These are phyloP conservation scores for Acacia acuminata DNA, from an alignment of 306 rosid species.

Conservation along the genomic window DNA sequence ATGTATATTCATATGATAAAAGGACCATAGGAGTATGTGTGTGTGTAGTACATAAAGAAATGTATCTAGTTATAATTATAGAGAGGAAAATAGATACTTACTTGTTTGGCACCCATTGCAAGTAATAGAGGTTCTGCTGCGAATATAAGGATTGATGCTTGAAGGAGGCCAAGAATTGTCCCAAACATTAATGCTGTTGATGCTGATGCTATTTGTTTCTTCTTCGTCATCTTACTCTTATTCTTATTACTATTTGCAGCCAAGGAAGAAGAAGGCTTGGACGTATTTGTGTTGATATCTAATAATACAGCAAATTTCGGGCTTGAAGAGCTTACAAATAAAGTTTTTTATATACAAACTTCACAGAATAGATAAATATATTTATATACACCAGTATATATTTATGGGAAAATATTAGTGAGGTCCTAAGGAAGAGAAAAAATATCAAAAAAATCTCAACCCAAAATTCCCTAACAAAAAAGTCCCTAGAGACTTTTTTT, in stretches of 20 bases:
- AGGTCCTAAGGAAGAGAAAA: too few relatives aligned
- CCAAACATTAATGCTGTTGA: constrained; percentile 95
- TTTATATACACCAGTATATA: neutral
- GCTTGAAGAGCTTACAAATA: neutral
- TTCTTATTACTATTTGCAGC: constrained; percentile 27
- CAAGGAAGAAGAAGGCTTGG: constrained; percentile 27
- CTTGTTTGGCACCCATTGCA: constrained; percentile 84
- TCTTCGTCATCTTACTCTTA: constrained; percentile 44
- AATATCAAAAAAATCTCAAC: too few relatives aligned
- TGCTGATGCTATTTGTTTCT: constrained; percentile 78
- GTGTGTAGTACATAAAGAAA: too few relatives aligned
- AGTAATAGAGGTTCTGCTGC: constrained; percentile 72
- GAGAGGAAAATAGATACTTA: constrained; percentile 32
- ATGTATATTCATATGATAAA: too few relatives aligned
- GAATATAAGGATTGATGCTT: constrained; percentile 68
- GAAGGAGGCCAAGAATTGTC: constrained; percentile 72
- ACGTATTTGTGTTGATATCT: constrained; percentile 32
- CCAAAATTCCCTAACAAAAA: too few relatives aligned
- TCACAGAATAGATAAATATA: neutral
- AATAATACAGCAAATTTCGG: neutral
- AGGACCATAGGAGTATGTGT: too few relatives aligned
- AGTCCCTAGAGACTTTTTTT: too few relatives aligned
- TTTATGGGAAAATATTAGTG: neutral
- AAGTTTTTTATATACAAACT: neutral
- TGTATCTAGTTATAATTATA: neutral